Evolutionary conservation across 805 yeast species (phyloP).

Genomic region (Zygotorulaspora danielsina): DNA sequence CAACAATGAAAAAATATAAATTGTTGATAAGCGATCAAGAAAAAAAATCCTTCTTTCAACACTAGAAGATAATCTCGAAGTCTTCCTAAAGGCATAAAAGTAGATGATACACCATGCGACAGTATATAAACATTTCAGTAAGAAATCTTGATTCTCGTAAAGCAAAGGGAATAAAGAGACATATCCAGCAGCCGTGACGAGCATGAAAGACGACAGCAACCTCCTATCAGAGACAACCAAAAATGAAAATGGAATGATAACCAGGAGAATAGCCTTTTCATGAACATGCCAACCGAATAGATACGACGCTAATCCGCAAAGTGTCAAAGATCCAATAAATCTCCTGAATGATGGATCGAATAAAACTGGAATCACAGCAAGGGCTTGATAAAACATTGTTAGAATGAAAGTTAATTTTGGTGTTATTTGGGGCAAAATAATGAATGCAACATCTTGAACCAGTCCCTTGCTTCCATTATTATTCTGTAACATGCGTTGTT

Average conservation of each 20-base stretch:
- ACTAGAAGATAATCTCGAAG: conserved; percentile 44
- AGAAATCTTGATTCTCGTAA: conserved; percentile 73
- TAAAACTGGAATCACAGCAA: conserved; percentile 69
- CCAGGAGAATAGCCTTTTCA: conserved; percentile 90
- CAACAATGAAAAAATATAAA: conserved; percentile 62
- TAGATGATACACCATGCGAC: conserved; percentile 81
- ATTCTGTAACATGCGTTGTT: conserved; percentile 29
- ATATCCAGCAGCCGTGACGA: conserved; percentile 74
- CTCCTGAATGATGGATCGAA: conserved; percentile 69
- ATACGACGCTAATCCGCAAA: conserved; percentile 88
- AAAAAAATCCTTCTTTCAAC: conserved; percentile 51
- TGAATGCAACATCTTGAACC: conserved; percentile 85
- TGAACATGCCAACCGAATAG: conserved; percentile 99
- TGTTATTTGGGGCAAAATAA: conserved; percentile 71
- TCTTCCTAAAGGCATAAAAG: conserved; percentile 66
- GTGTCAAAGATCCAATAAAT: conserved; percentile 77
- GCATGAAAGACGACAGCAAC: conserved; percentile 63
- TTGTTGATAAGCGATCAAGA: conserved; percentile 63
- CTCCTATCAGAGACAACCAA: conserved; percentile 67
- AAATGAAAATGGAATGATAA: conserved; percentile 83
- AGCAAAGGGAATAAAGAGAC: conserved; percentile 85
- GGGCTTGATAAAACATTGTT: conserved; percentile 77
- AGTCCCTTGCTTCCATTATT: conserved; percentile 72
- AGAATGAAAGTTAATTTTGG: conserved; percentile 74
- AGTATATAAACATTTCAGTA: conserved; percentile 72